Conservation (phyloP, 129 eudicot species). For the Scalesia atractyloides region DNA sequence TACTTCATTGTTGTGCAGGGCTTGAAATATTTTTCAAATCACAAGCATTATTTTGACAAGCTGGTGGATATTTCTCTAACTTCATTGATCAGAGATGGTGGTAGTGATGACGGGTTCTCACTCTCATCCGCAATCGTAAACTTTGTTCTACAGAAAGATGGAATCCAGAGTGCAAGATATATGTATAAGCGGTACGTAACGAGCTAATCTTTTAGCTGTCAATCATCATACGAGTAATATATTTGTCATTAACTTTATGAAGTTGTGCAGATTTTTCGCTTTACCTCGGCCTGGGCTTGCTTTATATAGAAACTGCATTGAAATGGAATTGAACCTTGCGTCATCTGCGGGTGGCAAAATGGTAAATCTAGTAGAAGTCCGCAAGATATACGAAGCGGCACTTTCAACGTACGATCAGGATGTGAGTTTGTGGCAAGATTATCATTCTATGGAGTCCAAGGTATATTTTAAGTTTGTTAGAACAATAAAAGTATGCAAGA, state of each 20-base stretch:
- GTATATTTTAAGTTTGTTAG: constrained; percentile 31
- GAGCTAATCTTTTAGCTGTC: constrained; percentile 11
- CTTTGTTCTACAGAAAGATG: constrained; percentile 53
- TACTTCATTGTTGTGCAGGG: constrained; percentile 50
- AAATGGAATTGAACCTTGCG: constrained; percentile 69
- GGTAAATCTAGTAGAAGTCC: constrained; percentile 50
- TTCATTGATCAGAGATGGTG: constrained; percentile 72
- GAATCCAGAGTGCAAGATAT: constrained; percentile 80
- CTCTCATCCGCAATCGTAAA: constrained; percentile 69
- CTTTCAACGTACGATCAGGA: constrained; percentile 78
- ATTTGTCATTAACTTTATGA: not conserved
- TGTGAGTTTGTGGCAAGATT: constrained; percentile 75
- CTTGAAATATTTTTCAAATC: constrained; percentile 57
- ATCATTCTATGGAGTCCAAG: constrained; percentile 75
- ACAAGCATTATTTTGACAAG: constrained; percentile 59
- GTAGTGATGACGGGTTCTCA: constrained; percentile 74
- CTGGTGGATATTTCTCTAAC: constrained; percentile 60
- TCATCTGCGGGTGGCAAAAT: constrained; percentile 50
- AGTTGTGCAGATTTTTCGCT: constrained; percentile 60
- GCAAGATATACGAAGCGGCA: constrained; percentile 76
- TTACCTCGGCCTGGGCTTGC: constrained; percentile 88
- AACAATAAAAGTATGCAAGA: not conserved
- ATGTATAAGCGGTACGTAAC: constrained; percentile 69
- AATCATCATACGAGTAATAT: constrained; percentile 6
- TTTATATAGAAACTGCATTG: constrained; percentile 65